Conservation (phyloP, 345 rosid species). For the Gossypium rotundifolium region DNA sequence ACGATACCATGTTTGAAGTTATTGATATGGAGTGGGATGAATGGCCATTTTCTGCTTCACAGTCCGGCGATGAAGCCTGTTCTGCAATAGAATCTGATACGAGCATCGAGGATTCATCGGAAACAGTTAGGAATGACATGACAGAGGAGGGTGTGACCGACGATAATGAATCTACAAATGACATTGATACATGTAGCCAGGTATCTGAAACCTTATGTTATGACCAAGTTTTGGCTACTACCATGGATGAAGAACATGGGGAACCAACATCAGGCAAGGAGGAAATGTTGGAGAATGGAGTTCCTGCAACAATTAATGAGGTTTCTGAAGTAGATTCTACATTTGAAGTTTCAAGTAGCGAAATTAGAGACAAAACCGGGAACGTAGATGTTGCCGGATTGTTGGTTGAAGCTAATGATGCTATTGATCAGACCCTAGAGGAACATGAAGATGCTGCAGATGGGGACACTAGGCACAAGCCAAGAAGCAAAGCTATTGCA, state of each 20-base stretch:
- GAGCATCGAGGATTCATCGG: conserved; percentile 14
- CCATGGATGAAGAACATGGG: conserved; percentile 15
- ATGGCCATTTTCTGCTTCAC: conserved; percentile 16
- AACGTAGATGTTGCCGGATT: too few species aligned
- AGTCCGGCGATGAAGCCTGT: conserved; percentile 16
- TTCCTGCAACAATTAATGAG: conserved; percentile 13
- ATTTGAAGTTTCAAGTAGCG: not conserved
- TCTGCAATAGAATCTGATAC: conserved; percentile 19
- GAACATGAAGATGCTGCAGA: conserved; percentile 18
- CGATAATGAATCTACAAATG: conserved; percentile 25
- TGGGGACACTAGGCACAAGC: conserved; percentile 2
- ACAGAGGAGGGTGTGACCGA: conserved; percentile 22
- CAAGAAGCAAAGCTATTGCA: conserved; percentile 18
- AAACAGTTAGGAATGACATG: conserved; percentile 3
- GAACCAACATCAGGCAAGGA: conserved; percentile 13
- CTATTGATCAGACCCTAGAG: conserved; percentile 12
- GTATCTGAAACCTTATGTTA: conserved; percentile 2
- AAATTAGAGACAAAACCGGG: too few species aligned
- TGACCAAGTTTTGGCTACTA: conserved; percentile 20
- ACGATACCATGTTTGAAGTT: conserved; percentile 22
- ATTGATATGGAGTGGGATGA: conserved; percentile 52
- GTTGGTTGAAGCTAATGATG: not conserved
- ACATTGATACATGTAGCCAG: conserved; percentile 19
- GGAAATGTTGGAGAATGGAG: conserved; percentile 10
- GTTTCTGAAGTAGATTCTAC: conserved; percentile 8